Conservation (phyloP, 1,284 basidiomycete species). For the Apiotrichum gamsii region DNA sequence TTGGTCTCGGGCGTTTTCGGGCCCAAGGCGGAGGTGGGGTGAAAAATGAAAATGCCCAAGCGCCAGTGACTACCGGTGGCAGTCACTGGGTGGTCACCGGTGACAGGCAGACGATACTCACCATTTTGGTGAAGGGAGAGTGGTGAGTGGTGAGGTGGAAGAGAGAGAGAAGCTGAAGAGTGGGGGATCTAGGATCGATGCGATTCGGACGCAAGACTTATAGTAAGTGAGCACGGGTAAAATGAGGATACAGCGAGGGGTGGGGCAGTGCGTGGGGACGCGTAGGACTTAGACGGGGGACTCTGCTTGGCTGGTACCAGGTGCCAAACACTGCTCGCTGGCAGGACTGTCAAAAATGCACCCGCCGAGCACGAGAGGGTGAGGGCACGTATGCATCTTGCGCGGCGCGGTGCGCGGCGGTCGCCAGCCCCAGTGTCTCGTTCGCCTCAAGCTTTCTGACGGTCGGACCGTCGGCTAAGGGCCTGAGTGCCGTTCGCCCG, state of each 20-base stretch:
- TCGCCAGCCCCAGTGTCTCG: no score
- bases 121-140: constrained; percentile 8
- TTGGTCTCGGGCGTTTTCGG: no score
- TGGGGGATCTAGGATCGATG: neutral
- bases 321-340: no score
- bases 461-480: no score
- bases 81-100: neutral
- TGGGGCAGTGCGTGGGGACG: neutral
- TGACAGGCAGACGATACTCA: neutral
- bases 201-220: neutral
- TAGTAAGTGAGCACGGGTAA: neutral
- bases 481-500: no score
- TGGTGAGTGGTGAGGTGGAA: constrained; percentile 1
- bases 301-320: no score
- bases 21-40: neutral
- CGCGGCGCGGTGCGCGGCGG: no score
- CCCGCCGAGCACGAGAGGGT: no score
- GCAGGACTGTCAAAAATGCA: no score
- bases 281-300: constrained; percentile 2
- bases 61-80: neutral
- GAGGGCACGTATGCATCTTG: no score
- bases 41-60: neutral
- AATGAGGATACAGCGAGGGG: neutral
- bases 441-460: no score
- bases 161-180: neutral